phyloP scores from a whole-genome alignment of 371 early-diverging fungal genomes.

The Catenaria anguillulae region DNA sequence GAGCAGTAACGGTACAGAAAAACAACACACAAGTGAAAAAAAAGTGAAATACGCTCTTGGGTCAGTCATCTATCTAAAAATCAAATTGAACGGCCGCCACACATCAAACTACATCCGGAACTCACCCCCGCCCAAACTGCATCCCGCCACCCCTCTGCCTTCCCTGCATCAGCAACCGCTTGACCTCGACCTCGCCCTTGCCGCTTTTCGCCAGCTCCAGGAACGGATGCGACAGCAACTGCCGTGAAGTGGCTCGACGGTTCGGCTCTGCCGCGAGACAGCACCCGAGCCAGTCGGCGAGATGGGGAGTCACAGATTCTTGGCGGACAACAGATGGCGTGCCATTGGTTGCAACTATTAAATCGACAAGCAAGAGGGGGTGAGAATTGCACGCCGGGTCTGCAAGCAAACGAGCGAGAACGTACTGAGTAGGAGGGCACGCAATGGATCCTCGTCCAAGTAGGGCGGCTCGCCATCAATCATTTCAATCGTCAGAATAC shows the following conservation, averaged over 20 bases:
- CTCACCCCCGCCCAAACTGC: too few species aligned
- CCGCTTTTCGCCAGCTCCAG: slow-evolving; percentile 16
- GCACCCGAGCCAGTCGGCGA: slow-evolving; percentile 65
- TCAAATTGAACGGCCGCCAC: too few species aligned
- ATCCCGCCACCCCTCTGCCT: too few species aligned
- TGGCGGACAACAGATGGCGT: slow-evolving; percentile 83
- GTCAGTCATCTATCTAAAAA: too few species aligned
- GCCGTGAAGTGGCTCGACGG: slow-evolving; percentile 60
- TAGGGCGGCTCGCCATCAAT: slow-evolving; percentile 90
- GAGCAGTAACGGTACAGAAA: too few species aligned
- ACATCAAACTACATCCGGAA: too few species aligned
- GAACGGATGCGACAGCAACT: slow-evolving; percentile 76
- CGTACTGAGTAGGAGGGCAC: background rate
- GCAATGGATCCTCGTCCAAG: slow-evolving; percentile 72
- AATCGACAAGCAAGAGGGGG: too few species aligned
- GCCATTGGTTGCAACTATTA: slow-evolving; percentile 73
- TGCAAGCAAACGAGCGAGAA: too few species aligned
- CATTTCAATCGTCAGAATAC: slow-evolving; percentile 91
- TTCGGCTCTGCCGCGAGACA: slow-evolving; percentile 77
- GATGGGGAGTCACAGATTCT: slow-evolving; percentile 54
- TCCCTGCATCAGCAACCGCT: too few species aligned
- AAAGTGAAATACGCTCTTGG: too few species aligned
- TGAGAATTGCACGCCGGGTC: slow-evolving; percentile 67
- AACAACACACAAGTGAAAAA: too few species aligned
- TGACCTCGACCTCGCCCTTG: background rate